Conservation (phyloP, 2,329 filamentous ascomycete species). For the Tolypocladium capitatum region DNA sequence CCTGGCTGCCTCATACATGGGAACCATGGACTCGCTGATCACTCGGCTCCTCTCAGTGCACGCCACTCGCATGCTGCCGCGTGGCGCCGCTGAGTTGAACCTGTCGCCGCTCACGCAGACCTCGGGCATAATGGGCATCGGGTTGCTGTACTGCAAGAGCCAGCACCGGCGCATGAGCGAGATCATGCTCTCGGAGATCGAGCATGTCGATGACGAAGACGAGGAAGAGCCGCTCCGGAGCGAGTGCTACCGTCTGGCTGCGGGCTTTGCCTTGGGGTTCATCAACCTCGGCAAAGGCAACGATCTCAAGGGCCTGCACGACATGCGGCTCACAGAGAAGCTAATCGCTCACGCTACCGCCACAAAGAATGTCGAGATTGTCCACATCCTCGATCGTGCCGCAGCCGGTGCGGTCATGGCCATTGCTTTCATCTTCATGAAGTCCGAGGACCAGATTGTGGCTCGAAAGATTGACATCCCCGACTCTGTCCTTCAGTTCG, state of each 20-base stretch:
- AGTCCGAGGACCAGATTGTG: slow-evolving; percentile 76
- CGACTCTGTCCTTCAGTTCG: slow-evolving; percentile 79
- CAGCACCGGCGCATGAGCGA: slow-evolving; percentile 98
- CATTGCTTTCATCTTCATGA: slow-evolving; percentile 89
- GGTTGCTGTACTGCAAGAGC: slow-evolving; percentile 83
- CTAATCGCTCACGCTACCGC: slow-evolving; percentile 75
- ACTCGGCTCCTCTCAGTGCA: slow-evolving; percentile 90
- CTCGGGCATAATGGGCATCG: slow-evolving; percentile 93
- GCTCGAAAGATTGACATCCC: slow-evolving; percentile 90
- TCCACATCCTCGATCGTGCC: slow-evolving; percentile 85
- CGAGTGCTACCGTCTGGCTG: slow-evolving; percentile 90
- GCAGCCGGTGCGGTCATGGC: slow-evolving; percentile 89
- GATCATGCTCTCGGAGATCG: slow-evolving; percentile 95
- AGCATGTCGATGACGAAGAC: slow-evolving; percentile 65
- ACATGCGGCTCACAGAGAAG: slow-evolving; percentile 86
- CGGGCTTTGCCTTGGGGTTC: slow-evolving; percentile 82
- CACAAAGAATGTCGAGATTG: slow-evolving; percentile 79
- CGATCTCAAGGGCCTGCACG: slow-evolving; percentile 76
- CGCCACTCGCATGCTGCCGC: slow-evolving; percentile 84
- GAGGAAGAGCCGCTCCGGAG: slow-evolving; percentile 79
- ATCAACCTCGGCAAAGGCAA: slow-evolving; percentile 90
- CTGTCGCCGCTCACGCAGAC: slow-evolving; percentile 88
- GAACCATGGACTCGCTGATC: slow-evolving; percentile 93
- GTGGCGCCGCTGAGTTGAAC: slow-evolving; percentile 87
- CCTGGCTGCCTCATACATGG: slow-evolving; percentile 82